These are phyloP conservation scores for Teunomyces tritomae DNA, from an alignment of 805 yeast genomes.

Conservation along the genomic window DNA sequence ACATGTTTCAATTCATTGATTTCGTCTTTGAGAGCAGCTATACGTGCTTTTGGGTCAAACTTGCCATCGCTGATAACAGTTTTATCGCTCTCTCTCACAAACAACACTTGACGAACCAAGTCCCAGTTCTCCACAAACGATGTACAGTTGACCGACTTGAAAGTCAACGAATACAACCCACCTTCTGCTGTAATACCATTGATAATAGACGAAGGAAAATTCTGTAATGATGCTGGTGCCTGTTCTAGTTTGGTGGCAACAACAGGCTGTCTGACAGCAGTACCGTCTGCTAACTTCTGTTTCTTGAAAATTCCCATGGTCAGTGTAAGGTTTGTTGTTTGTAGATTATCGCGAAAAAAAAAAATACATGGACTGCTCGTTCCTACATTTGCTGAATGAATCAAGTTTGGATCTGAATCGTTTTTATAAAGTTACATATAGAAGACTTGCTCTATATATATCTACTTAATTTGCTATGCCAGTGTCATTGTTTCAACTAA, in stretches of 20 bases:
- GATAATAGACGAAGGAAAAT: slow-evolving; percentile 34
- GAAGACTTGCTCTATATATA: background rate
- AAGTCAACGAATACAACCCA: slow-evolving; percentile 40
- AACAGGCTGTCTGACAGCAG: background rate
- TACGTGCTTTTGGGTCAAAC: slow-evolving; percentile 13
- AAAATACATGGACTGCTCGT: background rate
- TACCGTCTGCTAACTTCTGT: slow-evolving; percentile 6
- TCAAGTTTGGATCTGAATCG: too few species aligned
- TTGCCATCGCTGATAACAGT: slow-evolving; percentile 17
- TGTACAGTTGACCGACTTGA: slow-evolving; percentile 38
- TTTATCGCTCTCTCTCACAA: slow-evolving; percentile 12
- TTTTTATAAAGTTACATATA: background rate
- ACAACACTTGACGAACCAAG: slow-evolving; percentile 27
- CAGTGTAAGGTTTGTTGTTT: slow-evolving; percentile 1
- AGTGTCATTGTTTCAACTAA: slow-evolving; percentile 4
- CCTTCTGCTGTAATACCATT: slow-evolving; percentile 42
- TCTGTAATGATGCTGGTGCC: slow-evolving; percentile 18
- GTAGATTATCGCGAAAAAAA: background rate
- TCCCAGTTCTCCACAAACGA: slow-evolving; percentile 35
- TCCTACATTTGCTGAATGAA: too few species aligned
- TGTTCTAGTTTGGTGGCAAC: slow-evolving; percentile 18
- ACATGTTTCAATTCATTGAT: slow-evolving; percentile 10
- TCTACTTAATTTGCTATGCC: background rate
- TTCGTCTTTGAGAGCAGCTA: slow-evolving; percentile 22
- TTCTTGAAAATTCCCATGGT: slow-evolving; percentile 6